Conservation (phyloP, 2,329 filamentous ascomycete species). For the Thielaviopsis populi region DNA sequence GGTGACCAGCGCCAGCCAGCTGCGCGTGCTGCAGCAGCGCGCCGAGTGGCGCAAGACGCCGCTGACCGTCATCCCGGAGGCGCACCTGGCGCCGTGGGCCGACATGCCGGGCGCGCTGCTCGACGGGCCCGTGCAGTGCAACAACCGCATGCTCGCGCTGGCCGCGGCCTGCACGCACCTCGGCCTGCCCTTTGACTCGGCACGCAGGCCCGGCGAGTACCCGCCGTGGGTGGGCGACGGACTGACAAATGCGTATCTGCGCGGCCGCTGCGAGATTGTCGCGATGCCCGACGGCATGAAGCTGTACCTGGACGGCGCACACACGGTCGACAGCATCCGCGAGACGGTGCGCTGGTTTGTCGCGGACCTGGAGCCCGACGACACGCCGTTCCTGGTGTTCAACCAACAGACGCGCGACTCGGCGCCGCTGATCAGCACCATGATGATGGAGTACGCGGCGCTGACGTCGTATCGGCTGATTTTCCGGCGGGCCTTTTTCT, state of each 20-base stretch:
- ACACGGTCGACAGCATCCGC: slow-evolving; percentile 70
- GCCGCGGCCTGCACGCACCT: slow-evolving; percentile 44
- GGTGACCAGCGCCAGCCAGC: slow-evolving; percentile 21
- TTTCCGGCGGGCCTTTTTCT: slow-evolving; percentile 67
- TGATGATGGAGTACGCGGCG: slow-evolving; percentile 41
- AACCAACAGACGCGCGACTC: slow-evolving; percentile 85
- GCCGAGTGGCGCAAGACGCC: slow-evolving; percentile 39
- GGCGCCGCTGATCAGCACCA: slow-evolving; percentile 42
- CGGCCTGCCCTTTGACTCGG: slow-evolving; percentile 19
- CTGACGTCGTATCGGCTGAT: slow-evolving; percentile 26
- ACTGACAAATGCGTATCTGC: slow-evolving; percentile 49
- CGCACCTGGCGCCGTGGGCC: slow-evolving; percentile 28
- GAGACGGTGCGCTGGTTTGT: slow-evolving; percentile 67
- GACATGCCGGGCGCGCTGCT: slow-evolving; percentile 29
- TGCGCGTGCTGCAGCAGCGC: slow-evolving; percentile 42
- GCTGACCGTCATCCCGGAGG: slow-evolving; percentile 30
- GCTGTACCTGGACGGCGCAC: slow-evolving; percentile 80
- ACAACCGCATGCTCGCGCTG: slow-evolving; percentile 44
- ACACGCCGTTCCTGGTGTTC: slow-evolving; percentile 53
- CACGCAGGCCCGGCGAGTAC: neutral
- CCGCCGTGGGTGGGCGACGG: slow-evolving; percentile 42
- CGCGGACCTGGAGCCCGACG: slow-evolving; percentile 26
- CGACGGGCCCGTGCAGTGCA: slow-evolving; percentile 38
- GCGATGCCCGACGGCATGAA: slow-evolving; percentile 32
- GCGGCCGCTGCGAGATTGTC: slow-evolving; percentile 64